phyloP scores from a whole-genome alignment of 352 stramenopile genomes.

The Poterioochromonas sp. region DNA sequence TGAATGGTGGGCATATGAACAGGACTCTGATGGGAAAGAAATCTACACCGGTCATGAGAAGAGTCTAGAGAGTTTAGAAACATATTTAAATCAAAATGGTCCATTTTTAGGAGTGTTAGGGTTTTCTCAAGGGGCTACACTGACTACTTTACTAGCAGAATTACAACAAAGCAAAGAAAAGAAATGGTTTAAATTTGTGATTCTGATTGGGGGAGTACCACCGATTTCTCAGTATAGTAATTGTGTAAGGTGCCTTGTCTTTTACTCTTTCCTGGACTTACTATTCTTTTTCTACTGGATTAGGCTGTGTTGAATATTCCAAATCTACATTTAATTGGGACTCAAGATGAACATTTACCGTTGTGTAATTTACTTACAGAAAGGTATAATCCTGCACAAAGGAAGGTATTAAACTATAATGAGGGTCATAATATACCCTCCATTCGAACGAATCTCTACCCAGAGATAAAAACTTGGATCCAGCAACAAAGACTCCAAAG shows the following conservation, averaged over 20 bases:
- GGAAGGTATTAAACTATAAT: neutral
- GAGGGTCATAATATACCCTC: conserved; percentile 28
- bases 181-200: neutral
- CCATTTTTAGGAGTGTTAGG: neutral
- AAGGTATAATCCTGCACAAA: neutral
- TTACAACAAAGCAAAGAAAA: neutral
- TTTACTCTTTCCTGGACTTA: too few relatives aligned
- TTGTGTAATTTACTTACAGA: neutral
- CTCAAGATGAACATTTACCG: neutral
- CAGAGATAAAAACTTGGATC: neutral
- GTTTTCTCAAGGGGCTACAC: neutral
- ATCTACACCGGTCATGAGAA: neutral
- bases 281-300: too few relatives aligned
- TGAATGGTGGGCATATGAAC: conserved; percentile 21
- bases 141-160: neutral
- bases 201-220: conserved; percentile 18
- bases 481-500: neutral
- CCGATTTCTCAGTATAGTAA: neutral
- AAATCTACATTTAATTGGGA: conserved; percentile 14
- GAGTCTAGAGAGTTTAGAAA: conserved; percentile 1
- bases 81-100: neutral
- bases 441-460: conserved; percentile 2
- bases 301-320: neutral
- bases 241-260: neutral
- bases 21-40: neutral